Base-by-base conservation (phyloP, 108 stramenopile species). In the Licmophora abbreviata region DNA sequence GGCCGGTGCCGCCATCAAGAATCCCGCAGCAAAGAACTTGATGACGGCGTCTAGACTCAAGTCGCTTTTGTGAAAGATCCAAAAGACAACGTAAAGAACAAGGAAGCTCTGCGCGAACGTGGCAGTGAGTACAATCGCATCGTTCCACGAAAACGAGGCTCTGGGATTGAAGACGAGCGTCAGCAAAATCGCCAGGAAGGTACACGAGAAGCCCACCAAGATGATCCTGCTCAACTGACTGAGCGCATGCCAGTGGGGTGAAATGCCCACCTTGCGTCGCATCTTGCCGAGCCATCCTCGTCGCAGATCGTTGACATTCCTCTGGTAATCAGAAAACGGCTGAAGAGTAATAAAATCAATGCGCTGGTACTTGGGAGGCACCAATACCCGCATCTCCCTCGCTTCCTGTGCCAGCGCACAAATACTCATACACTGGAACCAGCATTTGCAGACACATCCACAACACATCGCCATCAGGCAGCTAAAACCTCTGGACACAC, bases 351-450 rank as follows among this genome's bases (percentile, higher is more conserved):
- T 73, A 52, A 67, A 78, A 55, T 91, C 89, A 18, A 91, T 52
- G 9, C 85, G 71, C 52, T 87, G 89, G 63, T 73, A 73, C 45
- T 69, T 68, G 4, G 89, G 82, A 3, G 83, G 89, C 0, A 91
- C 47, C 36, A 91, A 36, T 14, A 86, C 60, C 12, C 85, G 65
- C 15, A 81, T 74, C 66, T 91, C 89, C 23, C 89, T 57, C 11
- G 83, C 89, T 61, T 91, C 89, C 59, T 91, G 89, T 4, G 89
- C 89, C 53, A 91, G 50, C 0, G 89, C 80, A 48, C 89, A 91
- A 30, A 86, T 70, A 10, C 79, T 81, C 35, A 84, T 61, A 41
- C 76, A 73, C 47, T 91, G 89, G 54, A 66, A 83, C 89, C 89
- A 91, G 48, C 77, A 81, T 45, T 69, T 76, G 65, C 89, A 91